Evolutionary conservation across 257 asterid species (phyloP).

Genomic region (Solanum virginianum): DNA sequence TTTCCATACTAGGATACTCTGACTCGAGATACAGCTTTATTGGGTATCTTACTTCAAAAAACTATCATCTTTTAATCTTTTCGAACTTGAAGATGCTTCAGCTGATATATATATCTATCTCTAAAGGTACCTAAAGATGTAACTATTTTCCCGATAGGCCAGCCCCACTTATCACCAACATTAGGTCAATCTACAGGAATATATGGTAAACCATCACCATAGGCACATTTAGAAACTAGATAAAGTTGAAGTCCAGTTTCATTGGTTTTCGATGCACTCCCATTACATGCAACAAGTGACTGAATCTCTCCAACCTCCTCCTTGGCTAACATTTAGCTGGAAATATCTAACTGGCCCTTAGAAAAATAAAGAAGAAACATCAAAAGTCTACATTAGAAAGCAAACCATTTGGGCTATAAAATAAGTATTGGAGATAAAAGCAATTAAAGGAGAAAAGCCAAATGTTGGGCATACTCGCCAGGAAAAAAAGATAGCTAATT

Average conservation of each 20-base stretch:
- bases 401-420: background rate
- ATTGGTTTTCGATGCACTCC: too few species aligned
- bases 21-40: slow-evolving; percentile 34
- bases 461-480: background rate
- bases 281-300: too few species aligned
- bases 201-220: slow-evolving; percentile 73
- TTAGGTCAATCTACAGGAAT: slow-evolving; percentile 35
- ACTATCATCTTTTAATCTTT: slow-evolving; percentile 6
- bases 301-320: background rate
- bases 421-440: background rate
- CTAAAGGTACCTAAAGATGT: slow-evolving; percentile 28
- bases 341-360: background rate
- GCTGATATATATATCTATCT: slow-evolving; percentile 65
- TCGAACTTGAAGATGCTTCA: slow-evolving; percentile 10
- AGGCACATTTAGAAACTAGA: slow-evolving; percentile 29
- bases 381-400: background rate
- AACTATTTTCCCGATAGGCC: slow-evolving; percentile 61
- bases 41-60: slow-evolving; percentile 49
- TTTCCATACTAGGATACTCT: slow-evolving; percentile 40
- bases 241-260: too few species aligned
- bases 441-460: background rate
- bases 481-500: background rate
- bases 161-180: background rate
- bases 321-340: background rate
- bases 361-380: background rate